A percentile compares a stretch with the other conserved stretches of the same genome.
These are phyloP conservation scores for Olyra latifolia DNA, from an alignment of 176 grass and related monocot species.

Conservation along the genomic window DNA sequence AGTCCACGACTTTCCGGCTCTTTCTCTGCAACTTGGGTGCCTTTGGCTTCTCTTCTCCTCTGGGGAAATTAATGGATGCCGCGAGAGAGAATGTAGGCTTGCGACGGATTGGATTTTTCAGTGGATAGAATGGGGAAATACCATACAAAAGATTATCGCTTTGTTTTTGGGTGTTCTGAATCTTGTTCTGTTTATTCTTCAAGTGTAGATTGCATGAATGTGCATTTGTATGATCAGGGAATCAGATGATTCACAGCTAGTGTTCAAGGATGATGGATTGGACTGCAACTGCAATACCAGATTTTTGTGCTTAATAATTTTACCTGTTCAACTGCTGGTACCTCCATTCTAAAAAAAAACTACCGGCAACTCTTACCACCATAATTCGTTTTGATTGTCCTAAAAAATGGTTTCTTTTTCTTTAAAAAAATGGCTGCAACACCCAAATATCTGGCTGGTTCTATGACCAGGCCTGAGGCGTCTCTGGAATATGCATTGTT, in stretches of 20 bases:
- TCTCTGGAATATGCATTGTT: neutral
- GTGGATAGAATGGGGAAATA: neutral
- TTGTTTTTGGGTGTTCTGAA: neutral
- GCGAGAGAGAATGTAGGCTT: neutral
- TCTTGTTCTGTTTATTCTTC: neutral
- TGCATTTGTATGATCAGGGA: neutral
- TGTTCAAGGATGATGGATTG: neutral
- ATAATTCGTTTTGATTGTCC: neutral
- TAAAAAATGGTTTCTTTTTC: neutral
- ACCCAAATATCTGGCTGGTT: too few relatives aligned
- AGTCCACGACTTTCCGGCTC: neutral
- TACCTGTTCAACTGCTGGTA: neutral
- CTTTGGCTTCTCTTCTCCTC: neutral
- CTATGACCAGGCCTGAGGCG: neutral
- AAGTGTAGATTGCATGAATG: neutral
- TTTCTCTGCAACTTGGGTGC: neutral
- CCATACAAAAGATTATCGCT: neutral
- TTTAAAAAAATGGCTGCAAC: too few relatives aligned
- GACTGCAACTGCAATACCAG: neutral
- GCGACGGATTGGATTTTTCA: neutral
- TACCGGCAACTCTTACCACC: neutral
- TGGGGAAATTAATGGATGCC: neutral
- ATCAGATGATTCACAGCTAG: neutral
- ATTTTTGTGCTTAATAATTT: neutral
- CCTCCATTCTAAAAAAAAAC: too few relatives aligned